Conservation (phyloP, 2,329 filamentous ascomycete genomes). For the Arachnomyces sp. region DNA sequence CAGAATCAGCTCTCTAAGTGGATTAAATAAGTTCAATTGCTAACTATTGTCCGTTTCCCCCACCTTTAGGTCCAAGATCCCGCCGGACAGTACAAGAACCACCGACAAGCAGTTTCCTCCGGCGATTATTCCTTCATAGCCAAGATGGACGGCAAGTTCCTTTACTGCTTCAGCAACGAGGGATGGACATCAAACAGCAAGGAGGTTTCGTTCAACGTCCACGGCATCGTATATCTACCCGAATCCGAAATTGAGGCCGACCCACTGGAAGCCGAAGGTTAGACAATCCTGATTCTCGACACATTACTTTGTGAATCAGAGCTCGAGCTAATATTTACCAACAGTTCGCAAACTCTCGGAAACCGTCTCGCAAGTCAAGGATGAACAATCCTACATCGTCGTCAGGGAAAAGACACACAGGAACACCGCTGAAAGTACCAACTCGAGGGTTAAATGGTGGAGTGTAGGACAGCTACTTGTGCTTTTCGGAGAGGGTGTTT, state of each 20-base stretch:
- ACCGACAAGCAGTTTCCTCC: constrained; percentile 72
- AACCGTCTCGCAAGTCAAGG: constrained; percentile 83
- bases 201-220: constrained; percentile 98
- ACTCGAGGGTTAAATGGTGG: constrained; percentile 98
- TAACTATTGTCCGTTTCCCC: constrained; percentile 10
- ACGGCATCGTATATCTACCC: constrained; percentile 94
- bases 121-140: constrained; percentile 92
- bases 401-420: constrained; percentile 90
- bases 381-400: constrained; percentile 96
- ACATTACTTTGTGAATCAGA: neutral
- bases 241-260: constrained; percentile 77
- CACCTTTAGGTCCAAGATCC: constrained; percentile 70
- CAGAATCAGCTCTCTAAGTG: constrained; percentile 9
- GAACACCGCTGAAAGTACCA: constrained; percentile 98
- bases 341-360: constrained; percentile 76
- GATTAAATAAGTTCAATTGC: neutral
- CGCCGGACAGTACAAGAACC: constrained; percentile 62
- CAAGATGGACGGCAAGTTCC: constrained; percentile 74
- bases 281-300: constrained; percentile 15
- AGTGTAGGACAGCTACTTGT: constrained; percentile 91
- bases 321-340: constrained; percentile 7
- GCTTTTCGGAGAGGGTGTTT: constrained; percentile 82
- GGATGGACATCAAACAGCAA: constrained; percentile 94
- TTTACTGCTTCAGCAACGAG: constrained; percentile 99
- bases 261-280: constrained; percentile 85